These are phyloP conservation scores for Mycosarcoma mackinlayi DNA, from an alignment of 1,284 basidiomycete genomes.

Conservation along the genomic window DNA sequence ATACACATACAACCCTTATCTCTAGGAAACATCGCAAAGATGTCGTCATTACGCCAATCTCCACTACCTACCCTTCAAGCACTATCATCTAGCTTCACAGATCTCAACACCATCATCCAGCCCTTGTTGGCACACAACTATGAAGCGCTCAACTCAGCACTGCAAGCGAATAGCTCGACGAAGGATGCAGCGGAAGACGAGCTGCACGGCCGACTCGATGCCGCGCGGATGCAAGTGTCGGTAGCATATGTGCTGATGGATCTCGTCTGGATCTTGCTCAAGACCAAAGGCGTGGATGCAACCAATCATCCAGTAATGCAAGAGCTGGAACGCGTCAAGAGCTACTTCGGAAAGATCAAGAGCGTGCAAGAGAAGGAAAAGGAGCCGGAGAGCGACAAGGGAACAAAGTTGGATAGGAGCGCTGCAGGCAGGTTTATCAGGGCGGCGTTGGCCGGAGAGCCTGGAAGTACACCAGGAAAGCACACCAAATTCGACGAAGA, in stretches of 20 bases:
- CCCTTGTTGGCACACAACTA: slow-evolving; percentile 36
- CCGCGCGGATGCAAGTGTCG: slow-evolving; percentile 51
- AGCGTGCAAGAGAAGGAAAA: slow-evolving; percentile 35
- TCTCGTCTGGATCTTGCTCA: slow-evolving; percentile 59
- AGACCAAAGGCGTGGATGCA: slow-evolving; percentile 53
- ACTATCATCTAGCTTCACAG: slow-evolving; percentile 27
- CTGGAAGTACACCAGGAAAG: slow-evolving; percentile 14
- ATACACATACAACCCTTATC: slow-evolving; percentile 4
- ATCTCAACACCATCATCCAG: slow-evolving; percentile 23
- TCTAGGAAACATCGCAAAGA: slow-evolving; percentile 9
- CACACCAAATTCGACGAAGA: slow-evolving; percentile 48
- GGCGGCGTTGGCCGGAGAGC: slow-evolving; percentile 36
- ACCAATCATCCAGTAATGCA: slow-evolving; percentile 50
- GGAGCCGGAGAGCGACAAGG: slow-evolving; percentile 11
- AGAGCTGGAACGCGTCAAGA: slow-evolving; percentile 57
- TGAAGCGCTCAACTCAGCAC: slow-evolving; percentile 24
- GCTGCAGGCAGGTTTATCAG: slow-evolving; percentile 51
- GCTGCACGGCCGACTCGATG: slow-evolving; percentile 50
- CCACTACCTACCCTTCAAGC: slow-evolving; percentile 37
- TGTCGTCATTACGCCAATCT: slow-evolving; percentile 41
- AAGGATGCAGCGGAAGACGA: slow-evolving; percentile 19
- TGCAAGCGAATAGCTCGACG: slow-evolving; percentile 23
- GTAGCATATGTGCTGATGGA: slow-evolving; percentile 57
- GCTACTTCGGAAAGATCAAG: slow-evolving; percentile 58
- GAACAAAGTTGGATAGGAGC: slow-evolving; percentile 34